Conservation (phyloP, 352 stramenopile species). For the Phytophthora cactorum region DNA sequence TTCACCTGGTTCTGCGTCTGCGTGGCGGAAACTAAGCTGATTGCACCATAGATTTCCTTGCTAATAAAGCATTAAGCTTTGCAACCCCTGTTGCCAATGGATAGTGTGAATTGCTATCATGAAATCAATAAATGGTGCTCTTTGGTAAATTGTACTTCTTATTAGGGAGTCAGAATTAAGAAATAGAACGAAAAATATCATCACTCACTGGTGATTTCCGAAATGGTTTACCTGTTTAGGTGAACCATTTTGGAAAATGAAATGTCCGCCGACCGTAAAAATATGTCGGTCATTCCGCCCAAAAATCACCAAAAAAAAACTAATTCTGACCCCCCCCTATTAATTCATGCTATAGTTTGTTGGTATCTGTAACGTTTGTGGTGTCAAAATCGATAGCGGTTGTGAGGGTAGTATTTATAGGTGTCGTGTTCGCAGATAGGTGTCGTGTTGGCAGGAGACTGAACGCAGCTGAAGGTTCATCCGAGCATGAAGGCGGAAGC, state of each 20-base stretch:
- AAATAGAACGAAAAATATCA: too few species aligned
- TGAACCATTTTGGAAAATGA: too few species aligned
- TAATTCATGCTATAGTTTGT: too few species aligned
- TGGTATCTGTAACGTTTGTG: too few species aligned
- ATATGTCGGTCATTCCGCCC: too few species aligned
- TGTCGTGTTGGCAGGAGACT: background rate
- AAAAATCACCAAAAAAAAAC: too few species aligned
- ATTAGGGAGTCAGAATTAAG: too few species aligned
- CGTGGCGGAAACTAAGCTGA: constrained; percentile 9
- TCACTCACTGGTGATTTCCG: too few species aligned
- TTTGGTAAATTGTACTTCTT: background rate
- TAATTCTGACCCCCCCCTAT: too few species aligned
- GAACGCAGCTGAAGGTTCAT: too few species aligned
- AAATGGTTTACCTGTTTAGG: too few species aligned
- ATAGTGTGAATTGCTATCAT: constrained; percentile 3
- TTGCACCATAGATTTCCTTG: background rate
- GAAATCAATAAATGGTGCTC: constrained; percentile 23
- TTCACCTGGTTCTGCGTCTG: constrained; percentile 29
- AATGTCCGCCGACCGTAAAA: too few species aligned
- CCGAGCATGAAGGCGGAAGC: constrained; percentile 19
- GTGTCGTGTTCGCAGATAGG: background rate
- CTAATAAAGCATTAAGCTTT: background rate
- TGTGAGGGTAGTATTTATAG: background rate
- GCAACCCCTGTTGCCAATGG: background rate
- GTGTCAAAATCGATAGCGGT: background rate